Evolutionary conservation across 2,329 filamentous ascomycete genomes (phyloP), one percentile per base, ranked within the genome.

Genomic region (Gyromitra esculenta): DNA sequence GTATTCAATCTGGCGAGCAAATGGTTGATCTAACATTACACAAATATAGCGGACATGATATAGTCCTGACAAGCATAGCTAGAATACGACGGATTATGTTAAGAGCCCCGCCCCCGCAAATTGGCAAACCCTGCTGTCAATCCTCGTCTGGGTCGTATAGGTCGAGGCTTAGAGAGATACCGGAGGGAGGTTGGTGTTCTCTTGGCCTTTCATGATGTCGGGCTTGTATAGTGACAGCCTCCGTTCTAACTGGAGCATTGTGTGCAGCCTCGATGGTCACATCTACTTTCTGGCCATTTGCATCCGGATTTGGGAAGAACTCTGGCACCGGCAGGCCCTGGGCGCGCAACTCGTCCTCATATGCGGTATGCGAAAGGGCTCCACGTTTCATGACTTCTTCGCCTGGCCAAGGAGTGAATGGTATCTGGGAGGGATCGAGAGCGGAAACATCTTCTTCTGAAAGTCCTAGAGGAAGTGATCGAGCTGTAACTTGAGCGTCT

Each of bases 391-490:
- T 92, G 75, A 89, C 87, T 41, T 91, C 88, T 78, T 92, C 89
- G 37, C 85, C 86, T 0, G 92, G 92, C 92, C 92, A 96, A 0
- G 93, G 92, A 60, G 89, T 87, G 84, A 94, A 96, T 48, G 87
- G 81, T 57, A 84, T 85, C 8, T 87, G 86, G 7, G 86, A 86
- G 0, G 89, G 87, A 80, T 91, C 89, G 59, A 87, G 80, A 80
- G 82, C 84, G 60, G 81, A 81, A 56, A 82, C 81, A 48, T 85
- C 83, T 39, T 82, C 81, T 2, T 82, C 80, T 3, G 82, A 82
- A 35, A 84, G 82, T 35, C 81, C 80, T 48, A 79, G 72, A 11
- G 78, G 78, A 43, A 78, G 76, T 35, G 56, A 56, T 35, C 76
- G 73, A 6, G 78, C 67, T 6, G 73, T 67, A n/a, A 69, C 71